A percentile compares a stretch with the other conserved stretches of the same genome.
phyloP scores from a whole-genome alignment of 768 basidiomycete species.

The Clavaria fumosa region DNA sequence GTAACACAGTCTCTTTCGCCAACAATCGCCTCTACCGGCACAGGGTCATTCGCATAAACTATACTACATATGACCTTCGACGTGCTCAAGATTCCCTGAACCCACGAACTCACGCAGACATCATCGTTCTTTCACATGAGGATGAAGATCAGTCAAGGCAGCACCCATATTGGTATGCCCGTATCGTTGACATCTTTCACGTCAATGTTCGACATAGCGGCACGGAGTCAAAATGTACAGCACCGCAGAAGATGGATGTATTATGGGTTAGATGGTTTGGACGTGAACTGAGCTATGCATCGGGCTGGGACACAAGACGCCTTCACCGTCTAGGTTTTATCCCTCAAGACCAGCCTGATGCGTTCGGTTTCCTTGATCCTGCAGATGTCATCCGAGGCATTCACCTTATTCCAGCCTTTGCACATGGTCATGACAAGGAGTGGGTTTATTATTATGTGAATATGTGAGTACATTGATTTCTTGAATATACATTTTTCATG shows the following conservation, averaged over 20 bases:
- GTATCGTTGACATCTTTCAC: conserved; percentile 19
- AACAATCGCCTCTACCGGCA: conserved; percentile 13
- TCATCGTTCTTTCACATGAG: conserved; percentile 19
- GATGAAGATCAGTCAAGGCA: conserved; percentile 6
- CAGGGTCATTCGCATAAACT: conserved; percentile 19
- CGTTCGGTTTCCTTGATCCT: conserved; percentile 15
- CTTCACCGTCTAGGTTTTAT: conserved; percentile 7
- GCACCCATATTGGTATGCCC: conserved; percentile 20
- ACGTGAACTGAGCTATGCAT: not conserved
- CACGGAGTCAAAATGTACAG: not conserved
- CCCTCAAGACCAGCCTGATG: conserved; percentile 1
- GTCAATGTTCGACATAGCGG: conserved; percentile 11
- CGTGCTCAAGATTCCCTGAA: conserved; percentile 25
- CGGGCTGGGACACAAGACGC: not conserved
- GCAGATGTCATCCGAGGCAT: conserved; percentile 8
- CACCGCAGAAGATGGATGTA: conserved; percentile 12
- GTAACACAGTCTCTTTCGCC: conserved; percentile 10
- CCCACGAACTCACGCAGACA: conserved; percentile 17
- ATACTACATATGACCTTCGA: conserved; percentile 27
- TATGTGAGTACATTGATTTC: conserved; percentile 15
- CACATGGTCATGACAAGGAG: conserved; percentile 9
- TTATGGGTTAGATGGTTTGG: conserved; percentile 14
- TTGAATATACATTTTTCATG: not conserved
- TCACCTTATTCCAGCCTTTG: conserved; percentile 11
- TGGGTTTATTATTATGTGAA: conserved; percentile 23